phyloP scores from a whole-genome alignment of 108 stramenopile species.

The Cyclotella sp. region DNA sequence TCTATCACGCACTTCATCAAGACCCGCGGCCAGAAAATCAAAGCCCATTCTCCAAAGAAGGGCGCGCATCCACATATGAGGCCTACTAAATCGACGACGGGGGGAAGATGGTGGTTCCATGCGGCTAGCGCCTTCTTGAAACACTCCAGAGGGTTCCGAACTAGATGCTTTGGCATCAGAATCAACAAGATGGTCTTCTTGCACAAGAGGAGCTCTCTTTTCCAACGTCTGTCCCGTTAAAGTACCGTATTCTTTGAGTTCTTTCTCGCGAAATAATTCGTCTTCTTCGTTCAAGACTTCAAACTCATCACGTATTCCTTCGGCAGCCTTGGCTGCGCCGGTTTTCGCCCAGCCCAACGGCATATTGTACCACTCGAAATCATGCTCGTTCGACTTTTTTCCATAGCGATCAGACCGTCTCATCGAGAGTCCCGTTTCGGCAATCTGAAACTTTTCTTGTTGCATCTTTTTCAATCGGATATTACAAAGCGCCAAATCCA shows the following conservation, averaged over 20 bases:
- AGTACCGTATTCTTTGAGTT: constrained; percentile 15
- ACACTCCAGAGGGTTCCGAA: background rate
- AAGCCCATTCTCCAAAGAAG: constrained; percentile 51
- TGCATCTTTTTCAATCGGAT: constrained; percentile 61
- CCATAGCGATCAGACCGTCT: background rate
- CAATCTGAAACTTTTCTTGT: constrained; percentile 66
- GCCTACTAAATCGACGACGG: constrained; percentile 12
- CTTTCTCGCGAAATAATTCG: constrained; percentile 14
- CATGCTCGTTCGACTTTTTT: background rate
- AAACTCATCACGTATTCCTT: constrained; percentile 44
- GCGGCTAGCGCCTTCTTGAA: background rate
- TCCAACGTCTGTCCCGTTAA: background rate
- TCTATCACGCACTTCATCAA: constrained; percentile 42
- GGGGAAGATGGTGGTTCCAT: background rate
- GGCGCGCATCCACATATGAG: constrained; percentile 32
- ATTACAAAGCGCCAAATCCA: constrained; percentile 75
- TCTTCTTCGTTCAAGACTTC: constrained; percentile 48
- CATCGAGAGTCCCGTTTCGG: constrained; percentile 60
- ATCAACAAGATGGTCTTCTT: constrained; percentile 35
- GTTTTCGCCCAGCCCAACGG: constrained; percentile 38
- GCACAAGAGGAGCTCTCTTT: constrained; percentile 23
- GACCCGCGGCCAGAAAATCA: constrained; percentile 50
- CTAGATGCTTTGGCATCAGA: background rate
- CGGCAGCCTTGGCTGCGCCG: constrained; percentile 40
- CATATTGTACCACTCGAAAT: constrained; percentile 28